Evolutionary conservation across 768 basidiomycete genomes (phyloP).

Genomic region (Mycena chlorophos): DNA sequence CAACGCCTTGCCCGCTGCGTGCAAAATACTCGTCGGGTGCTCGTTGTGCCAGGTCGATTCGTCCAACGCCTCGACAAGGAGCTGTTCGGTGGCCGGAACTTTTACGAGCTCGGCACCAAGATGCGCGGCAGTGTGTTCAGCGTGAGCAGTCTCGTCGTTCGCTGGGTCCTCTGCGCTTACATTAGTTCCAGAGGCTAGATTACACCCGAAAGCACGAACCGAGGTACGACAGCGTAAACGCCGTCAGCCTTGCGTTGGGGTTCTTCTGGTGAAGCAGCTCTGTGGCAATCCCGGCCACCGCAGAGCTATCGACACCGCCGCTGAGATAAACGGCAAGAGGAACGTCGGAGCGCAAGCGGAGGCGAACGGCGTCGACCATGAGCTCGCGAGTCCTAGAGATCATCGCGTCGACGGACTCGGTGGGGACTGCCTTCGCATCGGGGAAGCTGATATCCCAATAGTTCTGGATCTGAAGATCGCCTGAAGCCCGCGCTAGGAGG

Average conservation of each 20-base stretch:
- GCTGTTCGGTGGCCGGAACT: slow-evolving; percentile 10
- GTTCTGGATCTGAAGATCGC: slow-evolving; percentile 1
- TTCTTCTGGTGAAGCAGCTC: slow-evolving; percentile 14
- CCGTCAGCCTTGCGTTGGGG: slow-evolving; percentile 7
- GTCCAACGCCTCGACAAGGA: slow-evolving; percentile 11
- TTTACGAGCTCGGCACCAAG: slow-evolving; percentile 9
- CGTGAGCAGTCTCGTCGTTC: slow-evolving; percentile 16
- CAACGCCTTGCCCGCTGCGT: slow-evolving; percentile 20
- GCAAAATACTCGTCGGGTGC: slow-evolving; percentile 7
- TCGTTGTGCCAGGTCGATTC: slow-evolving; percentile 22
- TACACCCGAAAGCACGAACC: neutral
- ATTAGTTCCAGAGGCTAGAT: neutral
- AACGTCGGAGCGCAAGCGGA: slow-evolving; percentile 10
- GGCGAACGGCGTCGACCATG: slow-evolving; percentile 2
- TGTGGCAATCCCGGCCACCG: slow-evolving; percentile 19
- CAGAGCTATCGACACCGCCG: slow-evolving; percentile 21
- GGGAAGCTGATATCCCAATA: slow-evolving; percentile 10
- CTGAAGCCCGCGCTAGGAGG: neutral
- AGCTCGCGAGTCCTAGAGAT: neutral
- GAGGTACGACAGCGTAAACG: slow-evolving; percentile 15
- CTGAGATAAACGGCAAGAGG: slow-evolving; percentile 14
- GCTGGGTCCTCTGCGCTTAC: slow-evolving; percentile 1
- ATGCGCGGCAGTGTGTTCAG: slow-evolving; percentile 2
- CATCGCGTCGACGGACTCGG: slow-evolving; percentile 2
- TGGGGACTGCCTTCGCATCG: neutral